These are phyloP conservation scores for Colletotrichum ledebouriae DNA, from an alignment of 2,329 filamentous ascomycete species.

Conservation along the genomic window DNA sequence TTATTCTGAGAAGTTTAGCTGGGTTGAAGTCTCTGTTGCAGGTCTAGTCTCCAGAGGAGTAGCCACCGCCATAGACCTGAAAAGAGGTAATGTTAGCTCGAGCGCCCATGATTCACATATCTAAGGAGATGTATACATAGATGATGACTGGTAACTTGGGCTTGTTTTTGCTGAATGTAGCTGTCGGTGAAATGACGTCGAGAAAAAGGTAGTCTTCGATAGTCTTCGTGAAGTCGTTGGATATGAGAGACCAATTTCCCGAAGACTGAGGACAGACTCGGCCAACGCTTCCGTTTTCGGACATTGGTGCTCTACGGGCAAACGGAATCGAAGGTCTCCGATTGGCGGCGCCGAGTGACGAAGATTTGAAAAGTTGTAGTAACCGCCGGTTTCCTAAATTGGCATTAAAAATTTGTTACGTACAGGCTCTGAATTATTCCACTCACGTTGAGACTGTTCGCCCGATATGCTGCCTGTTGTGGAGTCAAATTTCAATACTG, in stretches of 20 bases:
- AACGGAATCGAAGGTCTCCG: constrained; percentile 53
- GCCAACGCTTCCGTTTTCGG: constrained; percentile 46
- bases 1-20: neutral
- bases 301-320: constrained; percentile 48
- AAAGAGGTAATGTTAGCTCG: neutral
- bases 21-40: neutral
- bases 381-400: constrained; percentile 44
- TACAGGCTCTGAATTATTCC: too few species aligned
- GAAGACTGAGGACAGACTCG: constrained; percentile 1
- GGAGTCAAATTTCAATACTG: neutral
- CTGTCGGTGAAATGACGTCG: neutral
- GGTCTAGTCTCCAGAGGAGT: constrained; percentile 6
- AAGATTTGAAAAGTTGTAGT: constrained; percentile 56
- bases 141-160: neutral
- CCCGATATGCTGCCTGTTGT: constrained; percentile 3
- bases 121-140: neutral
- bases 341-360: constrained; percentile 56
- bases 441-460: neutral
- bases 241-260: constrained; percentile 6
- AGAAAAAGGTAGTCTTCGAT: constrained; percentile 8
- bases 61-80: constrained; percentile 38
- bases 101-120: too few species aligned
- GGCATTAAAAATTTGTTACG: neutral
- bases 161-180: neutral
- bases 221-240: neutral